phyloP scores from a whole-genome alignment of 1,284 basidiomycete species.

The Sphagnurus paluster region DNA sequence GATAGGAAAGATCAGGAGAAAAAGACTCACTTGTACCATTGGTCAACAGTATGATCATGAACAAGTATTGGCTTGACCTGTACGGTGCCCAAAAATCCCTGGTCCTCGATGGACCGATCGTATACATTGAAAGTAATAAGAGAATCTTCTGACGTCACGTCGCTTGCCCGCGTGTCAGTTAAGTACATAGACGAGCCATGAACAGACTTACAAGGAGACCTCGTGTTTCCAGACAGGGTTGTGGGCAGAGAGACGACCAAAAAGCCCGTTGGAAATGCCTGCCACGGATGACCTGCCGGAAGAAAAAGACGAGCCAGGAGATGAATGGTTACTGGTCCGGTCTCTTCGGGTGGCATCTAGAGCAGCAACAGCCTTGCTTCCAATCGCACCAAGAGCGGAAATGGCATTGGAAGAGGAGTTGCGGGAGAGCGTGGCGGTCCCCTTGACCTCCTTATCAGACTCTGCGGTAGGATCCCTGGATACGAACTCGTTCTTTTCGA shows the following conservation, averaged over 20 bases:
- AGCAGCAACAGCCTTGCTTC: constrained; percentile 51
- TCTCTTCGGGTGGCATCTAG: constrained; percentile 33
- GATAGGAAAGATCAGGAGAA: constrained; percentile 7
- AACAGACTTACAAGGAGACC: constrained; percentile 84
- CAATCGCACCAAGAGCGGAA: constrained; percentile 69
- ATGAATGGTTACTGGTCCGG: constrained; percentile 33
- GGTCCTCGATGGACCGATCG: constrained; percentile 81
- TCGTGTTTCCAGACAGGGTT: constrained; percentile 99
- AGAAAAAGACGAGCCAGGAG: constrained; percentile 36
- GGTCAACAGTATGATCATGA: constrained; percentile 93
- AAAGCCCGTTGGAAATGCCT: constrained; percentile 48
- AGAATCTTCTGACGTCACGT: constrained; percentile 93
- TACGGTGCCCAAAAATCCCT: constrained; percentile 89
- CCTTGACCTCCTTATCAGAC: constrained; percentile 84
- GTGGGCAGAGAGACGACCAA: constrained; percentile 68
- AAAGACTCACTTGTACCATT: constrained; percentile 87
- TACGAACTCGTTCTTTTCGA: constrained; percentile 99
- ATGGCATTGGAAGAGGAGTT: constrained; percentile 63
- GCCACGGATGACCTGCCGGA: constrained; percentile 26
- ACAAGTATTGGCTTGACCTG: constrained; percentile 90
- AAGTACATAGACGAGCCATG: constrained; percentile 13
- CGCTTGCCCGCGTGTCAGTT: constrained; percentile 52
- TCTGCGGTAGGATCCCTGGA: constrained; percentile 88
- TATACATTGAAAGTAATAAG: constrained; percentile 90
- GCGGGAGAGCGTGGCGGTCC: constrained; percentile 64